Evolutionary conservation across 1,284 basidiomycete genomes (phyloP), one percentile per base, ranked within the genome.

Genomic region (Irpex sp.): DNA sequence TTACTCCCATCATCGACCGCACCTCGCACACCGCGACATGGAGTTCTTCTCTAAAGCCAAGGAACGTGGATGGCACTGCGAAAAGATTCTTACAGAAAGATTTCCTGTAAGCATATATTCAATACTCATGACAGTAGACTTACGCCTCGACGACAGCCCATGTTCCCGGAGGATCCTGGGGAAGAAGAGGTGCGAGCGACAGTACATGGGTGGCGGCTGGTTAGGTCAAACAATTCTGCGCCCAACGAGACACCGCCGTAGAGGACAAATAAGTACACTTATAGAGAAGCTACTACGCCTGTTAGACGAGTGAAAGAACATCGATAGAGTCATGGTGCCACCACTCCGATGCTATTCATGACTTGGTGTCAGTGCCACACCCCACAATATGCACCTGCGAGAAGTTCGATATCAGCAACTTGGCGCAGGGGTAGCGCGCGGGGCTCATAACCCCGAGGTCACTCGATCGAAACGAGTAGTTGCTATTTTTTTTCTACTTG

Each of bases 1-100:
- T 77, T 97, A 93, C 75, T 92, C 91, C 0, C 96, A 98, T 68
- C 97, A 98, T 71, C 82, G 93, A 0, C 96, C 94, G 0, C 90
- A 89, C 69, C 85, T 96, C 15, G 93, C 92, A 0, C 82, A 93
- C 62, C 87, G 89, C 21, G 94, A 98, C 73, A 85, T 96, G 79
- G 83, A 84, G 4, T 98, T 98, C 76, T 94, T 98, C 72, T 70
- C 73, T 0, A 83, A 88, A 69, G 93, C 94, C 0, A 71, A 78
- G 52, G 75, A 78, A 31, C 75, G 78, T 15, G 92, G 92, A 0
- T 98, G 96, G 95, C 72, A 66, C 2, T 93, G 91, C 66, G 82
- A 90, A 67, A 81, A 92, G 71, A 83, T 97, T 11, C 76, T 93
- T 3, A 87, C 85, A 38, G 85, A 88, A 71, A 85, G 76, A 65